These are phyloP conservation scores for Calocybe indica DNA, from an alignment of 768 basidiomycete genomes.

Conservation along the genomic window DNA sequence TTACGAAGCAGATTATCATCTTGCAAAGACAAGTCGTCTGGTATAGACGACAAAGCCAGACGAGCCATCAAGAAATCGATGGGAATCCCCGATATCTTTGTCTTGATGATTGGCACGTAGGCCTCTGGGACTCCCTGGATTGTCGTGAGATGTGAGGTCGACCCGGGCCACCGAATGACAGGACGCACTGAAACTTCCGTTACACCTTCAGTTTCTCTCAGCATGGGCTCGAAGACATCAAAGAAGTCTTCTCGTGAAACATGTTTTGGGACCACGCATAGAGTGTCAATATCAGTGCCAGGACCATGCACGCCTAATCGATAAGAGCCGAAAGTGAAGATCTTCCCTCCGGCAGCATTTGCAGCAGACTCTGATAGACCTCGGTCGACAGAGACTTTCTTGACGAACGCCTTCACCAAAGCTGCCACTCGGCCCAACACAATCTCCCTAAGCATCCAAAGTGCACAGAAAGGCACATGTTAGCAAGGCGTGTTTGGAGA, in stretches of 20 bases:
- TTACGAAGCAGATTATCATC: conserved; percentile 91
- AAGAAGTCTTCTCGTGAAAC: conserved; percentile 96
- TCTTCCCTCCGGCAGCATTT: conserved; percentile 90
- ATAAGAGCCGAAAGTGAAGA: conserved; percentile 98
- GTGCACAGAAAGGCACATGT: conserved; percentile 4
- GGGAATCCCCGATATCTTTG: conserved; percentile 86
- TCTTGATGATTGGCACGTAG: conserved; percentile 92
- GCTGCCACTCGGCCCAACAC: conserved; percentile 86
- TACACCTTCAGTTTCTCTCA: conserved; percentile 76
- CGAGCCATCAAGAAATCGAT: conserved; percentile 94
- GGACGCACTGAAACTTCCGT: conserved; percentile 82
- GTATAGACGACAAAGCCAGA: conserved; percentile 79
- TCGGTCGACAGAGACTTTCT: conserved; percentile 65
- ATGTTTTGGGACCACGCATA: conserved; percentile 96
- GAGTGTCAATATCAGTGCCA: conserved; percentile 95
- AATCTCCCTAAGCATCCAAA: conserved; percentile 62
- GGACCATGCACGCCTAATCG: conserved; percentile 96
- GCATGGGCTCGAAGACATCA: conserved; percentile 83
- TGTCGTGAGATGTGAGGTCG: conserved; percentile 5
- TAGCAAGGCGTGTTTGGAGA: not conserved
- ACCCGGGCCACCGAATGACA: not conserved
- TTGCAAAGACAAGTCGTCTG: conserved; percentile 83
- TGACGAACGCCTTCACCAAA: conserved; percentile 91
- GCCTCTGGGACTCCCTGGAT: conserved; percentile 91
- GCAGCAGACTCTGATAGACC: conserved; percentile 89